Evolutionary conservation across 2,329 filamentous ascomycete genomes (phyloP).

Genomic region (Karstenula rhodostoma): DNA sequence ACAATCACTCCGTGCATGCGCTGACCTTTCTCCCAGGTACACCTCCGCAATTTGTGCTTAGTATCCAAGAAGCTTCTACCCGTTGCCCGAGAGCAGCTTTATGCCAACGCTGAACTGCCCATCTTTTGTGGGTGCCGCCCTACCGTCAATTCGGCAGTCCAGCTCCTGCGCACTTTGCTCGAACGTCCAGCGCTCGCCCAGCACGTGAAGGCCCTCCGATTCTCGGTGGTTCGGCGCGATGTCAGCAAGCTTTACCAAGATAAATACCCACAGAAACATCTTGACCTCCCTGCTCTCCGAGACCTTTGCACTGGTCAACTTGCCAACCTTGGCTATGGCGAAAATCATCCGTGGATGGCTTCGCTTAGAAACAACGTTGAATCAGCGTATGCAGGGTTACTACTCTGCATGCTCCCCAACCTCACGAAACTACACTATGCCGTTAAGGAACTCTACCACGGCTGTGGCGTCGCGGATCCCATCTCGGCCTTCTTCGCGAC

Average conservation of each 20-base stretch:
- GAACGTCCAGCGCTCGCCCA: conserved; percentile 29
- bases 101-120: conserved; percentile 25
- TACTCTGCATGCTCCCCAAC: conserved; percentile 31
- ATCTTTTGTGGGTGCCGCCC: conserved; percentile 27
- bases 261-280: conserved; percentile 22
- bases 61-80: conserved; percentile 27
- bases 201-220: conserved; percentile 28
- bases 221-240: conserved; percentile 27
- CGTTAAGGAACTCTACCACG: conserved; percentile 29
- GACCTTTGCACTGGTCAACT: conserved; percentile 20
- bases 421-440: conserved; percentile 28
- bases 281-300: conserved; percentile 24
- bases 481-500: conserved; percentile 31
- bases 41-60: conserved; percentile 28
- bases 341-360: conserved; percentile 25
- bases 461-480: conserved; percentile 28
- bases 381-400: conserved; percentile 31
- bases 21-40: conserved; percentile 1
- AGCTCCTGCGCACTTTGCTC: conserved; percentile 32
- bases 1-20: neutral
- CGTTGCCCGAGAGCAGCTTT: conserved; percentile 29
- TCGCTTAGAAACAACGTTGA: conserved; percentile 34
- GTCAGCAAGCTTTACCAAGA: conserved; percentile 23
- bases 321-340: conserved; percentile 20
- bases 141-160: conserved; percentile 26